Percentiles rank a stretch among this genome's conserved stretches.
These are phyloP conservation scores for Naganishia liquefaciens DNA, from an alignment of 1,284 basidiomycete species.

Conservation along the genomic window DNA sequence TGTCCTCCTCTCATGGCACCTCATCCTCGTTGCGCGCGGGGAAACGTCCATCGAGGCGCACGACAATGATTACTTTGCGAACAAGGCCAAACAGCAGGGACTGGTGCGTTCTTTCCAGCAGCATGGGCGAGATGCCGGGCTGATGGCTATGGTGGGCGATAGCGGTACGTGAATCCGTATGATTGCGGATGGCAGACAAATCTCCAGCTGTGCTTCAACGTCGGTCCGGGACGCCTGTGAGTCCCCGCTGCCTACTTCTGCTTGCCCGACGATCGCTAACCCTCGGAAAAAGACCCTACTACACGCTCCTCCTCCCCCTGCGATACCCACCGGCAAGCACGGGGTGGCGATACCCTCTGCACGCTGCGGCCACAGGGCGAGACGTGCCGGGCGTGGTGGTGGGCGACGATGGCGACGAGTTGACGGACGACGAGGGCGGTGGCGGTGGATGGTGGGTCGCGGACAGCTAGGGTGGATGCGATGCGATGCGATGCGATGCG, in stretches of 20 bases:
- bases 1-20: slow-evolving; percentile 77
- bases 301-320: slow-evolving; percentile 78
- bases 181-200: slow-evolving; percentile 78
- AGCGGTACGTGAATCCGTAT: slow-evolving; percentile 87
- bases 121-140: neutral
- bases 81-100: slow-evolving; percentile 67
- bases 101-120: slow-evolving; percentile 58
- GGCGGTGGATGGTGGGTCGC: slow-evolving; percentile 44
- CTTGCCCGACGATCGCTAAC: neutral
- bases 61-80: slow-evolving; percentile 78
- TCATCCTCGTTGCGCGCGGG: slow-evolving; percentile 71
- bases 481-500: neutral
- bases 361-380: slow-evolving; percentile 34
- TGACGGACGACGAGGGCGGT: slow-evolving; percentile 60
- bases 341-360: slow-evolving; percentile 65
- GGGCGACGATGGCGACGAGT: slow-evolving; percentile 52
- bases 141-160: neutral
- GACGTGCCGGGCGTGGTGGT: slow-evolving; percentile 29
- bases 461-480: neutral
- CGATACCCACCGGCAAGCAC: slow-evolving; percentile 79
- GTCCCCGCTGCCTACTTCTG: slow-evolving; percentile 51
- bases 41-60: slow-evolving; percentile 91
- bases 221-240: slow-evolving; percentile 76
- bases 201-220: slow-evolving; percentile 82
- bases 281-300: slow-evolving; percentile 60